These are phyloP conservation scores for Suillus placidus DNA, from an alignment of 768 basidiomycete genomes.

Conservation along the genomic window DNA sequence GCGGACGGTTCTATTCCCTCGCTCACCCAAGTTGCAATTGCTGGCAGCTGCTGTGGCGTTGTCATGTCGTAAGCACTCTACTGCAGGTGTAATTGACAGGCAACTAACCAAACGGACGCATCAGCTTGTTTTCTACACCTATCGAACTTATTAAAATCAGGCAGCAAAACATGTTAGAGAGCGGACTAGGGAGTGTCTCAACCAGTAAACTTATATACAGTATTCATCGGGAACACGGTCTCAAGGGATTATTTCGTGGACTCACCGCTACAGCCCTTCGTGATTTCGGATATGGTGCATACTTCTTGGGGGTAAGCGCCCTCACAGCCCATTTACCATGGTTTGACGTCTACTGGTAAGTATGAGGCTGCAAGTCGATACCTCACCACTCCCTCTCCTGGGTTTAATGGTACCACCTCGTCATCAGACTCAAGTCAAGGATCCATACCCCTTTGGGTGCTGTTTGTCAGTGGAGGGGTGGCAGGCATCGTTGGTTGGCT, in stretches of 20 bases:
- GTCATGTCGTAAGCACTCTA: constrained; percentile 66
- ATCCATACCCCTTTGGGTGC: constrained; percentile 51
- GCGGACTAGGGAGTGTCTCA: constrained; percentile 40
- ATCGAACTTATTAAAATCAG: constrained; percentile 89
- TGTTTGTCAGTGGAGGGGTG: constrained; percentile 73
- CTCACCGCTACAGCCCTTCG: constrained; percentile 71
- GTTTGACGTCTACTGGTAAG: constrained; percentile 30
- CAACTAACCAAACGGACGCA: neutral
- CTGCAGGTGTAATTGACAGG: neutral
- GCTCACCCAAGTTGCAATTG: constrained; percentile 71
- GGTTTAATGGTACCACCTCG: constrained; percentile 34
- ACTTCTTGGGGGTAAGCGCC: constrained; percentile 72
- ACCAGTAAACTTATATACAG: constrained; percentile 54
- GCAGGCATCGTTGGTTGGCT: constrained; percentile 82
- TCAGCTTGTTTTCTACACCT: constrained; percentile 75
- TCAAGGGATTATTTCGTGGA: constrained; percentile 78
- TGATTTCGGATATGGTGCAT: constrained; percentile 83
- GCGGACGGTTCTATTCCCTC: constrained; percentile 55
- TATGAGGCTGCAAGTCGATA: constrained; percentile 68
- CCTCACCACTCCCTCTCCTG: constrained; percentile 36
- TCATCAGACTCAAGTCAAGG: constrained; percentile 47
- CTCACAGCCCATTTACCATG: constrained; percentile 5
- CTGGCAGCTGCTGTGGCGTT: constrained; percentile 80
- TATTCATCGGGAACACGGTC: constrained; percentile 58
- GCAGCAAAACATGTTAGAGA: constrained; percentile 58